phyloP scores from a whole-genome alignment of 2,329 filamentous ascomycete species.

The Phaeoacremonium minimum region DNA sequence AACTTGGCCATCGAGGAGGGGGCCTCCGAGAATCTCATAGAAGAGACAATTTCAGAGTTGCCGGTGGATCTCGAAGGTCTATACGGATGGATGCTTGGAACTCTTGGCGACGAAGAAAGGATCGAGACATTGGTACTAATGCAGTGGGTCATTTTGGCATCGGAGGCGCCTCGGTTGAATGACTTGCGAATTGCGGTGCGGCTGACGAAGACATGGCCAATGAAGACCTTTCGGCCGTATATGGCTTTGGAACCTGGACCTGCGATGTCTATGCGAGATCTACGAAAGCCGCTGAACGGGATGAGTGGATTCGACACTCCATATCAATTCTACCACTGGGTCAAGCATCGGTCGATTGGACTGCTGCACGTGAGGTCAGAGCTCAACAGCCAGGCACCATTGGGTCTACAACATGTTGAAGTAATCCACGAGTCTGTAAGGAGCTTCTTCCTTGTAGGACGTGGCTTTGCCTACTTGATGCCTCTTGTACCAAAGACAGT shows the following conservation, averaged over 20 bases:
- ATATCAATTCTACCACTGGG: constrained; percentile 21
- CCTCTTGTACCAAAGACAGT: background rate
- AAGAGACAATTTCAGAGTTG: constrained; percentile 23
- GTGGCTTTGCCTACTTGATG: constrained; percentile 21
- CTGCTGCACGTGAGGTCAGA: constrained; percentile 22
- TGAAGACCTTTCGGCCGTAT: constrained; percentile 9
- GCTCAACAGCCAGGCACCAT: constrained; percentile 12
- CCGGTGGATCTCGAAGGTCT: constrained; percentile 24
- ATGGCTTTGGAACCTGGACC: constrained; percentile 17
- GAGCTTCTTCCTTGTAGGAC: constrained; percentile 24
- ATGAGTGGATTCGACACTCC: constrained; percentile 21
- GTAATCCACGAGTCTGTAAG: constrained; percentile 24
- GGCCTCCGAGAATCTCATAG: constrained; percentile 24
- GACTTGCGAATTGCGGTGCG: constrained; percentile 23
- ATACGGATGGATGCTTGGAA: constrained; percentile 28
- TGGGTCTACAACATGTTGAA: constrained; percentile 22
- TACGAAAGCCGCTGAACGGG: constrained; percentile 17
- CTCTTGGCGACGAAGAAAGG: constrained; percentile 20
- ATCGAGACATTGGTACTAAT: constrained; percentile 22
- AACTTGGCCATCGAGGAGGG: constrained; percentile 27
- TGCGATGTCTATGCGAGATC: constrained; percentile 17
- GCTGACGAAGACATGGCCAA: constrained; percentile 16
- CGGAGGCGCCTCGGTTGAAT: constrained; percentile 24
- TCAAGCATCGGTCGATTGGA: constrained; percentile 24
- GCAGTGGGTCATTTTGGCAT: constrained; percentile 26